A percentile compares a stretch with the other conserved stretches of the same genome.
phyloP scores from a whole-genome alignment of 169 alveolate genomes.

The Ichthyophthirius multifiliis region DNA sequence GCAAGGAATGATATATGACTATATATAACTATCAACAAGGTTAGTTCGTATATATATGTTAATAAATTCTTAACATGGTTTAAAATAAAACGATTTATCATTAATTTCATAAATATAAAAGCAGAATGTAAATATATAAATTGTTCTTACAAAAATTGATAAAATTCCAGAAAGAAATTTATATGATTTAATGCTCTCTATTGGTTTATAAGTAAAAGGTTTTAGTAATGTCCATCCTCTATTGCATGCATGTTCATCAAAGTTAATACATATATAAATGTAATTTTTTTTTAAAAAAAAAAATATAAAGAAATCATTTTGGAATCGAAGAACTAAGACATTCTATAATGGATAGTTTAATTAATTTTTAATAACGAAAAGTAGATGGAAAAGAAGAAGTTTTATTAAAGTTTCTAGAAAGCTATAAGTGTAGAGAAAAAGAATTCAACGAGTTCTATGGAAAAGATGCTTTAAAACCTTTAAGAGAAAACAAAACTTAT shows the following conservation, averaged over 20 bases:
- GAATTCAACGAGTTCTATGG: not conserved
- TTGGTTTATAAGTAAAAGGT: not conserved
- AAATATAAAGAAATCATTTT: not conserved
- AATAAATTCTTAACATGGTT: not conserved
- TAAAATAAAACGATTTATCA: not conserved
- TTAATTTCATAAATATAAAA: not conserved
- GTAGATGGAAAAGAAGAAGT: not conserved
- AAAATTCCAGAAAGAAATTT: not conserved
- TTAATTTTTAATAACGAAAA: not conserved
- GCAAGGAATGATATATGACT: constrained; percentile 4
- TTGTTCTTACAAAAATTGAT: not conserved
- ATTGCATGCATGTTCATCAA: not conserved
- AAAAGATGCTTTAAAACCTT: constrained; percentile 1
- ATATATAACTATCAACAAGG: not conserved
- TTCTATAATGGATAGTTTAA: not conserved
- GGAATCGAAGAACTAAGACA: not conserved
- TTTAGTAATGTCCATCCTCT: not conserved
- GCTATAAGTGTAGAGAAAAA: not conserved
- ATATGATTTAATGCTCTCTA: not conserved
- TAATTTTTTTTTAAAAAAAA: not conserved
- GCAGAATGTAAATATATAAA: not conserved
- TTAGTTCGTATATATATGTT: not conserved
- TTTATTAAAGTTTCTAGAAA: not conserved
- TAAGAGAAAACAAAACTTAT: too few relatives aligned
- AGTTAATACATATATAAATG: not conserved